Evolutionary conservation across 805 yeast species (phyloP).

Genomic region (Monosporozyma unispora): DNA sequence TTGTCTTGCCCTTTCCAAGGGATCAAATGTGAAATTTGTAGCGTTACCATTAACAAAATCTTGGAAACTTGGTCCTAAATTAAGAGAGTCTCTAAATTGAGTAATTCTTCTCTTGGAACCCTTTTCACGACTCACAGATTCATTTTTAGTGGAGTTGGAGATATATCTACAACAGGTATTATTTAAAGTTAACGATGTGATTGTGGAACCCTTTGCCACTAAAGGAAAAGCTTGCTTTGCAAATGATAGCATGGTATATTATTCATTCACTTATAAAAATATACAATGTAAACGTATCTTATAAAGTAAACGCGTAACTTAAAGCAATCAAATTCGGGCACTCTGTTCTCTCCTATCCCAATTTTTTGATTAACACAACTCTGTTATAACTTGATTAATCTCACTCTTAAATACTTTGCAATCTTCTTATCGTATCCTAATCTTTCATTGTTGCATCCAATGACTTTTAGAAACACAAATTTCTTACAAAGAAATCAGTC

Average conservation of each 20-base stretch:
- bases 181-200: background rate
- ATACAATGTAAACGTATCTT: too few relatives aligned
- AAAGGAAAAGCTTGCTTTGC: background rate
- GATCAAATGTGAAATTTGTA: slow-evolving; percentile 54
- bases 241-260: background rate
- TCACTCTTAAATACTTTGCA: background rate
- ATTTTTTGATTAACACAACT: too few relatives aligned
- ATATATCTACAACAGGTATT: background rate
- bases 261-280: background rate
- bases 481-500: background rate
- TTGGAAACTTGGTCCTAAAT: slow-evolving; percentile 85
- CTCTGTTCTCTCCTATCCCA: too few relatives aligned
- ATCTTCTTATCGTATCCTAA: background rate
- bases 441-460: background rate
- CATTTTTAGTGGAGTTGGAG: background rate
- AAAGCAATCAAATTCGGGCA: too few relatives aligned
- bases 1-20: slow-evolving; percentile 60
- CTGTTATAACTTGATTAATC: background rate
- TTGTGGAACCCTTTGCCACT: background rate
- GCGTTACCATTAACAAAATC: slow-evolving; percentile 85
- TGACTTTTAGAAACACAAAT: background rate
- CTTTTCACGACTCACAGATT: background rate
- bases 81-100: slow-evolving; percentile 57
- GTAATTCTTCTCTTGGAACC: slow-evolving; percentile 41
- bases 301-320: too few relatives aligned